Conservation (phyloP, 441 rosid species). For the Adansonia gregorii region DNA sequence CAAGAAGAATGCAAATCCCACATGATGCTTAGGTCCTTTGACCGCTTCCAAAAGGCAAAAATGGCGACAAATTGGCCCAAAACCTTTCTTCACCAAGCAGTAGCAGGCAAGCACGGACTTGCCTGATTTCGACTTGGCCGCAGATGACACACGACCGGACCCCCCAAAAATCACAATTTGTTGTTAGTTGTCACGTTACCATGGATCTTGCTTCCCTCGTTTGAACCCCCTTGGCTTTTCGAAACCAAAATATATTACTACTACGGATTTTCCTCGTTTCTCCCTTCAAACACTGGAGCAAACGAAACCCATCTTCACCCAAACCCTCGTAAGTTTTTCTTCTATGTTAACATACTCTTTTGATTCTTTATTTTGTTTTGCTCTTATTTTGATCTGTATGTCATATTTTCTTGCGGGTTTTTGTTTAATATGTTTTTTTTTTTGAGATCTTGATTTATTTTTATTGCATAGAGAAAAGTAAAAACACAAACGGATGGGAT, state of each 20-base stretch:
- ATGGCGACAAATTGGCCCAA: conserved; percentile 11
- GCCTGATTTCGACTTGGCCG: neutral
- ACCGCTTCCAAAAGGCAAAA: neutral
- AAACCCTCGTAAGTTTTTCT: conserved; percentile 19
- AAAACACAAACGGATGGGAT: conserved; percentile 48
- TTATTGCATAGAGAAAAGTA: neutral
- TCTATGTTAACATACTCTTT: conserved; percentile 1
- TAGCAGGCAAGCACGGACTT: neutral
- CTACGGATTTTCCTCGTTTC: neutral
- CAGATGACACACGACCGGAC: neutral
- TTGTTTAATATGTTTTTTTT: neutral
- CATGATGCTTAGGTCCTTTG: neutral
- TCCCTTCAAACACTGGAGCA: conserved; percentile 2
- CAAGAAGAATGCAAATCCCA: neutral
- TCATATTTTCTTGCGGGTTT: conserved; percentile 1
- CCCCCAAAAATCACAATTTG: neutral
- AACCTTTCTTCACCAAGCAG: neutral
- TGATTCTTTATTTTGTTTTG: neutral
- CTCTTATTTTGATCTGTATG: neutral
- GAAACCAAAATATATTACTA: neutral
- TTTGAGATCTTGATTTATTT: conserved; percentile 1
- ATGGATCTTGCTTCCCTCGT: neutral
- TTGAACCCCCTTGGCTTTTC: too few species aligned
- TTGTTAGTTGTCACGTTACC: neutral
- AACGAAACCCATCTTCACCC: conserved; percentile 14